phyloP scores from a whole-genome alignment of 2,329 filamentous ascomycete genomes.

The Aspergillus fumigatiaffinis region DNA sequence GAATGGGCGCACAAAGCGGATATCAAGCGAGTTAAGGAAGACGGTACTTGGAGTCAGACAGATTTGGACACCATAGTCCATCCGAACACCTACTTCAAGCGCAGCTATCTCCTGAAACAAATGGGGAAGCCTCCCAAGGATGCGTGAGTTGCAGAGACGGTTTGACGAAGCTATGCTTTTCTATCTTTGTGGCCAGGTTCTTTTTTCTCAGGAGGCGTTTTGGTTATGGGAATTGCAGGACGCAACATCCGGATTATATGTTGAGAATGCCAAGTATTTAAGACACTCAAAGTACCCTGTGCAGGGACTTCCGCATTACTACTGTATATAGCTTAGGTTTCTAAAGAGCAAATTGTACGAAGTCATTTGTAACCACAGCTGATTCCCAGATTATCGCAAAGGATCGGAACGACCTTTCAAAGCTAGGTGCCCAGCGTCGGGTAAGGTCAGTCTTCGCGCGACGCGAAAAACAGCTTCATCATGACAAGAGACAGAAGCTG shows the following conservation, averaged over 20 bases:
- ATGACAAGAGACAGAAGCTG: constrained; percentile 49
- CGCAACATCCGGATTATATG: background rate
- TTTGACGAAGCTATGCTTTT: constrained; percentile 50
- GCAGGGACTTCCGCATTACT: background rate
- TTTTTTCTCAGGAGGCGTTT: constrained; percentile 14
- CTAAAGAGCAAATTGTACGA: background rate
- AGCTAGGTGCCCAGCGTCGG: constrained; percentile 69
- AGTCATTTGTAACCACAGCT: constrained; percentile 60
- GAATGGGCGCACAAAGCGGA: constrained; percentile 78
- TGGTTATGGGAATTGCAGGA: constrained; percentile 4
- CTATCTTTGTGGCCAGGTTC: constrained; percentile 3
- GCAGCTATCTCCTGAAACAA: constrained; percentile 85
- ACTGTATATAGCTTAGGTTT: background rate
- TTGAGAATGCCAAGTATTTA: background rate
- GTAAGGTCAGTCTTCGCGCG: constrained; percentile 61
- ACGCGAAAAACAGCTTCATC: constrained; percentile 64
- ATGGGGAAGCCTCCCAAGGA: constrained; percentile 53
- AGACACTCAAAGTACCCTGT: constrained; percentile 2
- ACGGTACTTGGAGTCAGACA: constrained; percentile 64
- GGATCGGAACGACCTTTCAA: constrained; percentile 62
- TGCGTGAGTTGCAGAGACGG: constrained; percentile 33
- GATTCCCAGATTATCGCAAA: constrained; percentile 65
- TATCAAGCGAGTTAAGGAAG: constrained; percentile 71
- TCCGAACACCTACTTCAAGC: constrained; percentile 97
- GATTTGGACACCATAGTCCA: constrained; percentile 95